Percentiles rank a stretch among this genome's conserved stretches.
Evolutionary conservation across 441 rosid genomes (phyloP).

Genomic region (Jatropha multifida): DNA sequence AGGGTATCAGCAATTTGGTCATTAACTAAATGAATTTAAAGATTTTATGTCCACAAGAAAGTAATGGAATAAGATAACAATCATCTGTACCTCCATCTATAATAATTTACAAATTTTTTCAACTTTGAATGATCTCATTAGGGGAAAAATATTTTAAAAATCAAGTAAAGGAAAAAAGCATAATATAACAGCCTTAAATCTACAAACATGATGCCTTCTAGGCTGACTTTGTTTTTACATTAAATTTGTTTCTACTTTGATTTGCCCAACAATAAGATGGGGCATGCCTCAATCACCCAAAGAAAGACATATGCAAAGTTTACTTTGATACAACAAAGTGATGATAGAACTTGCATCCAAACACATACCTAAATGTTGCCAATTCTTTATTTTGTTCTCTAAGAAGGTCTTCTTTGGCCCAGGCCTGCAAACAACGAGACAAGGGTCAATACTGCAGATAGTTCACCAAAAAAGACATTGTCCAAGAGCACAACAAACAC

Average conservation of each 20-base stretch:
- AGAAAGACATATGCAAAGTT: background rate
- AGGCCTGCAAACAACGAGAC: conserved; percentile 50
- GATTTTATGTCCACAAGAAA: background rate
- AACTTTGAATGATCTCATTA: background rate
- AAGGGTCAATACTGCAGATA: conserved; percentile 13
- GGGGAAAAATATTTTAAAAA: background rate
- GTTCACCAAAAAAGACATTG: conserved; percentile 1
- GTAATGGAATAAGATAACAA: background rate
- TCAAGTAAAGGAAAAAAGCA: background rate
- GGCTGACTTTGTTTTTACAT: background rate
- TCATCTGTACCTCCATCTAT: background rate
- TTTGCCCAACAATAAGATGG: background rate
- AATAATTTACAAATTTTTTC: background rate
- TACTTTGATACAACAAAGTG: background rate
- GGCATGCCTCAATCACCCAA: background rate
- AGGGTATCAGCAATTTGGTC: background rate
- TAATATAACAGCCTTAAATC: background rate
- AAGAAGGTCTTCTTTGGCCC: conserved; percentile 96
- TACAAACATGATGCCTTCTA: background rate
- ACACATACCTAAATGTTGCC: conserved; percentile 65
- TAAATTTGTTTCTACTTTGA: background rate
- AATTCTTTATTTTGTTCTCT: conserved; percentile 91
- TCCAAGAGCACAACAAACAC: conserved; percentile 4
- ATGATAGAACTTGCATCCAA: background rate
- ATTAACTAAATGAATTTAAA: background rate